A percentile compares a stretch with the other conserved stretches of the same genome.
These are phyloP conservation scores for Litchi chinensis DNA, from an alignment of 345 rosid species.

Conservation along the genomic window DNA sequence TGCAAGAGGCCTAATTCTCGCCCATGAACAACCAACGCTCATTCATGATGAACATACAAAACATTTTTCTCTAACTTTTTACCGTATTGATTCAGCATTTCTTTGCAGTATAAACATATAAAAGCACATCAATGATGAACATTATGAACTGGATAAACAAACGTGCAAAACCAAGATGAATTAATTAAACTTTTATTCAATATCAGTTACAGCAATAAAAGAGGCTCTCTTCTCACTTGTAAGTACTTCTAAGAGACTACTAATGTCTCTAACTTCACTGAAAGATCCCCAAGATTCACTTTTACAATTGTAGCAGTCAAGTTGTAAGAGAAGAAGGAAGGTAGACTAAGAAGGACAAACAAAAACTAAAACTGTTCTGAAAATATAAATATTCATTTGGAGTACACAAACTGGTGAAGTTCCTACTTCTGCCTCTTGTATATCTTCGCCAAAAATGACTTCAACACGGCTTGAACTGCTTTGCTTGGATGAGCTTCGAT, in stretches of 20 bases:
- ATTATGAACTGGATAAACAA: not conserved
- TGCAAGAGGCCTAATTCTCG: too few relatives aligned
- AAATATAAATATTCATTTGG: not conserved
- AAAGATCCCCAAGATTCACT: not conserved
- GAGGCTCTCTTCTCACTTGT: not conserved
- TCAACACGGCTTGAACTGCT: conserved; percentile 43
- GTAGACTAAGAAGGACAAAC: not conserved
- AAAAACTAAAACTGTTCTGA: not conserved
- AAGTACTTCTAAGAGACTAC: not conserved
- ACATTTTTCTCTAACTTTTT: too few relatives aligned
- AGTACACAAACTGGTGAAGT: not conserved
- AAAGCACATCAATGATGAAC: not conserved
- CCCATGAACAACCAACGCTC: too few relatives aligned
- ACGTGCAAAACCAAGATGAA: not conserved
- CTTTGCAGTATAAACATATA: too few relatives aligned
- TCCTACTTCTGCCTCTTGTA: conserved; percentile 48
- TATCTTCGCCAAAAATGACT: conserved; percentile 46
- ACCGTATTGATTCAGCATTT: too few relatives aligned
- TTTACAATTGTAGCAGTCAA: not conserved
- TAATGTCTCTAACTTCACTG: not conserved
- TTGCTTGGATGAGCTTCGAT: conserved; percentile 47
- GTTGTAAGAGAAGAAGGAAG: not conserved
- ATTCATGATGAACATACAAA: too few relatives aligned
- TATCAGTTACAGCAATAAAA: not conserved
- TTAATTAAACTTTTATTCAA: not conserved